These are phyloP conservation scores for Rauvolfia tetraphylla DNA, from an alignment of 257 asterid genomes.

Conservation along the genomic window DNA sequence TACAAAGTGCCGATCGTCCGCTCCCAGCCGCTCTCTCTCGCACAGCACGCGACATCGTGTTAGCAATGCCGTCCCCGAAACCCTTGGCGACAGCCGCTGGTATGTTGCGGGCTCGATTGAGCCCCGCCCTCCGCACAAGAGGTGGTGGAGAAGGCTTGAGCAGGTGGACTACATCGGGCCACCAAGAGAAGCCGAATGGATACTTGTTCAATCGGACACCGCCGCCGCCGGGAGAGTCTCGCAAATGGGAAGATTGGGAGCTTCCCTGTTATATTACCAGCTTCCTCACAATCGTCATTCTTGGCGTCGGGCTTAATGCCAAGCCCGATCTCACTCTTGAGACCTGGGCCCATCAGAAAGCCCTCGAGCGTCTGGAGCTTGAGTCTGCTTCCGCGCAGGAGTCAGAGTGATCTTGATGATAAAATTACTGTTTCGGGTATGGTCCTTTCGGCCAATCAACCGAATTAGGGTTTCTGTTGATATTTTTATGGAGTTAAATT, in stretches of 20 bases:
- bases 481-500: slow-evolving; percentile 3
- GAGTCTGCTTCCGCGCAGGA: slow-evolving; percentile 36
- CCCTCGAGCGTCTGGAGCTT: slow-evolving; percentile 78
- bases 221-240: slow-evolving; percentile 53
- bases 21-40: neutral
- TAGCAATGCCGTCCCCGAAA: slow-evolving; percentile 50
- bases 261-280: slow-evolving; percentile 86
- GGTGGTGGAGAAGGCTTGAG: slow-evolving; percentile 59
- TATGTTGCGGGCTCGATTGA: slow-evolving; percentile 49
- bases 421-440: slow-evolving; percentile 9
- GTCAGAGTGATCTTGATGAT: slow-evolving; percentile 23
- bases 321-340: slow-evolving; percentile 97
- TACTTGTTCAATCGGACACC: slow-evolving; percentile 60
- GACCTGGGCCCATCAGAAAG: slow-evolving; percentile 98
- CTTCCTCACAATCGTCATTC: slow-evolving; percentile 73
- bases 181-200: slow-evolving; percentile 84
- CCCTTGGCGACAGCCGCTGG: slow-evolving; percentile 57
- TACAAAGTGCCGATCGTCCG: neutral
- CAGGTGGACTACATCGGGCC: slow-evolving; percentile 70
- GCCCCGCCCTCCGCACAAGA: slow-evolving; percentile 51
- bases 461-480: slow-evolving; percentile 14
- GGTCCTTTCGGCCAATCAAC: neutral
- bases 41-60: neutral
- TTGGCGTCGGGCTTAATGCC: slow-evolving; percentile 90
- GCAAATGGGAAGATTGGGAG: slow-evolving; percentile 98